Conservation (phyloP, 2,329 filamentous ascomycete genomes). For the Rhynchosporium secalis region DNA sequence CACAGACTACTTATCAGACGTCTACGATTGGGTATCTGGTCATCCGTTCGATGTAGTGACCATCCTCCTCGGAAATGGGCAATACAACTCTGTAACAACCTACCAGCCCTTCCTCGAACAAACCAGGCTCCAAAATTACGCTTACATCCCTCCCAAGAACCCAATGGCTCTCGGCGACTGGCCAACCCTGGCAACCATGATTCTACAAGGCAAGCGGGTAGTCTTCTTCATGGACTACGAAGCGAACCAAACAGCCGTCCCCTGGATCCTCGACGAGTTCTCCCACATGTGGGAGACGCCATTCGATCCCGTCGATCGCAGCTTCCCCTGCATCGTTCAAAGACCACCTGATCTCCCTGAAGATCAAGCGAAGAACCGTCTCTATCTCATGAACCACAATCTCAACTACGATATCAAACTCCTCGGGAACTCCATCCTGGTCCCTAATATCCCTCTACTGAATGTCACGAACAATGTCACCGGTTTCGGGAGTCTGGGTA, state of each 20-base stretch:
- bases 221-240: conserved; percentile 84
- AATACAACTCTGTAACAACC: conserved; percentile 62
- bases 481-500: conserved; percentile 66
- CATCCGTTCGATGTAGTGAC: conserved; percentile 89
- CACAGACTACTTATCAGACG: conserved; percentile 67
- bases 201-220: conserved; percentile 67
- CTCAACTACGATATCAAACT: conserved; percentile 76
- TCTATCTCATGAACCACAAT: conserved; percentile 91
- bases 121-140: conserved; percentile 70
- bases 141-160: conserved; percentile 70
- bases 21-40: conserved; percentile 69
- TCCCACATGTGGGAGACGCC: conserved; percentile 88
- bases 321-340: conserved; percentile 77
- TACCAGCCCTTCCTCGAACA: conserved; percentile 70
- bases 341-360: conserved; percentile 67
- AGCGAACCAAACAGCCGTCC: conserved; percentile 71
- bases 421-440: conserved; percentile 61
- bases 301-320: conserved; percentile 57
- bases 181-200: conserved; percentile 80
- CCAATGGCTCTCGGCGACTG: conserved; percentile 75
- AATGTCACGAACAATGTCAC: conserved; percentile 70
- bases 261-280: conserved; percentile 88
- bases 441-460: conserved; percentile 69
- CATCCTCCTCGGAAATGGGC: conserved; percentile 81
- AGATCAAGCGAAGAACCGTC: conserved; percentile 56